Evolutionary conservation across 768 basidiomycete species (phyloP), one percentile per base, ranked within the genome.

Genomic region (Grammothele lineata): DNA sequence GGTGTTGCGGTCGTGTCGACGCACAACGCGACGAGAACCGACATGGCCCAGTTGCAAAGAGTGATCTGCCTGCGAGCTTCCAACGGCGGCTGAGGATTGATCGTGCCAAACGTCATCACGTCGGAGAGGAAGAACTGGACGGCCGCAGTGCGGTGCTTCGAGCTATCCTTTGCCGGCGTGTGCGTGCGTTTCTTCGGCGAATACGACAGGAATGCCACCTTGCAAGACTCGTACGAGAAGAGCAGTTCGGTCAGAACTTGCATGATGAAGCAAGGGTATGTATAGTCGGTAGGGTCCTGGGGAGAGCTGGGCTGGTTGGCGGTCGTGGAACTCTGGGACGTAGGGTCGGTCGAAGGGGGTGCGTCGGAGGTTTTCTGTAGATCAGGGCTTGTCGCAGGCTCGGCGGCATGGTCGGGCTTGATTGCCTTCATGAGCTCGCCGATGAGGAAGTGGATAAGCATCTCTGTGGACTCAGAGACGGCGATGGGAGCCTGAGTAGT

Each of bases 211-310:
- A 99, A 92, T 5, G 87, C 83, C 21, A 83, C 62, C 65, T 98
- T 99, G 80, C 92, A 94, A 5, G 81, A 65, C 55, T 92, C 86
- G 58, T 98, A 99, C 11, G 92, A 97, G 51, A 95, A 91, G 11
- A 96, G 68, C 9, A 98, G 71, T 67, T 99, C 96, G 3, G 92
- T 90, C 37, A 97, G 71, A 55, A 83, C 87, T 62, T 93, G 89
- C 86, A 94, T 91, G 53, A 92, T 68, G 75, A 94, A 92, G 59
- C 84, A 87, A 14, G 77, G 71, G 57, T 87, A 89, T 66, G 67
- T 72, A 45, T 69, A 68, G 56, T 69, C 62, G 34, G 48, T 50
- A 12, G 37, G 47, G 14, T 51, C 50, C 25, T 54, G 50, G 25
- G 50, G 34, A 0, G 50, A 23, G 26, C 44, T 38, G 9, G 40